These are phyloP conservation scores for Rhizophora apiculata DNA, from an alignment of 345 rosid genomes.

Conservation along the genomic window DNA sequence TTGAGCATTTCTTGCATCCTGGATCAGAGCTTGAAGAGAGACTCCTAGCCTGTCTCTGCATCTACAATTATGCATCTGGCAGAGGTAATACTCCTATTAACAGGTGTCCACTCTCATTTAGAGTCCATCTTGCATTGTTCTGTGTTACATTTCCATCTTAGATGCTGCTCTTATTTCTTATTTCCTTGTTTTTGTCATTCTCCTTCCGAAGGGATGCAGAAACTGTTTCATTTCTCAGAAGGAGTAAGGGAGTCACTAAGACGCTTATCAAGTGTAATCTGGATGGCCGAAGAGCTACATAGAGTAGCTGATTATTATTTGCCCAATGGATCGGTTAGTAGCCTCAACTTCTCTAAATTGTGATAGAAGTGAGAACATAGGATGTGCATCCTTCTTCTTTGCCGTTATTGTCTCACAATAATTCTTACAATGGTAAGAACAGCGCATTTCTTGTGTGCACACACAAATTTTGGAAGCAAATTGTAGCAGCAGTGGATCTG, in stretches of 20 bases:
- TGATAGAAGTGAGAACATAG: not conserved
- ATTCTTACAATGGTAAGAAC: slow-evolving; percentile 30
- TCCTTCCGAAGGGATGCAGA: slow-evolving; percentile 64
- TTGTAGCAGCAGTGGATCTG: slow-evolving; percentile 61
- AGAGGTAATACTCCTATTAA: slow-evolving; percentile 47
- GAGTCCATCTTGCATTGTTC: not conserved
- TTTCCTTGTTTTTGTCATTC: not conserved
- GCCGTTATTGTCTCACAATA: not conserved
- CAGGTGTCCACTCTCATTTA: not conserved
- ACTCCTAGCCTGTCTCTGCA: slow-evolving; percentile 76
- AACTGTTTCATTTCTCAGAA: slow-evolving; percentile 69
- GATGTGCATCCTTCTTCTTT: not conserved
- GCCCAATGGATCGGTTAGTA: slow-evolving; percentile 69
- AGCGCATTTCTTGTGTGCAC: slow-evolving; percentile 92
- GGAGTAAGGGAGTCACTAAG: slow-evolving; percentile 82
- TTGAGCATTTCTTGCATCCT: slow-evolving; percentile 75
- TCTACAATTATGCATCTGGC: slow-evolving; percentile 84
- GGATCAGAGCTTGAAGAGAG: slow-evolving; percentile 80
- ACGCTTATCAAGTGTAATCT: slow-evolving; percentile 74
- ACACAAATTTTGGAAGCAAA: slow-evolving; percentile 77
- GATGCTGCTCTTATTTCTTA: slow-evolving; percentile 5
- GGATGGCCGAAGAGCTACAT: slow-evolving; percentile 97
- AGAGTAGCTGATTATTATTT: slow-evolving; percentile 73
- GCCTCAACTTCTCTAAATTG: slow-evolving; percentile 3
- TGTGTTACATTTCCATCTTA: slow-evolving; percentile 8